Conservation (phyloP, 2,329 filamentous ascomycete genomes). For the Ustulina deusta region DNA sequence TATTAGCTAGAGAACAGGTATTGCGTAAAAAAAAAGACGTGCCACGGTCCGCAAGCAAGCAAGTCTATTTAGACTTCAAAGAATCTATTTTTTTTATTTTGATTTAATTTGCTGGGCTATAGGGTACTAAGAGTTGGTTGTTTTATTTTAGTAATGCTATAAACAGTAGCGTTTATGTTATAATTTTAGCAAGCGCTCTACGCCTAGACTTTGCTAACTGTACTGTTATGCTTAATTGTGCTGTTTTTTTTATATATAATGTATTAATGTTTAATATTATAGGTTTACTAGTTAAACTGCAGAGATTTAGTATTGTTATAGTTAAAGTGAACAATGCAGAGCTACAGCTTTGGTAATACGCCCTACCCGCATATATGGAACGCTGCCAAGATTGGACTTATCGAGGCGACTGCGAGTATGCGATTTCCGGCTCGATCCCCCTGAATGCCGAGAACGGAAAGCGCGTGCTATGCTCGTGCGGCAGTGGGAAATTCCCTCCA, state of each 20-base stretch:
- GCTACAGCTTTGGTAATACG: conserved; percentile 63
- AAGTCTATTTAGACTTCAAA: conserved; percentile 59
- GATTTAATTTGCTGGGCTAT: conserved; percentile 58
- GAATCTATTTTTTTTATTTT: conserved; percentile 61
- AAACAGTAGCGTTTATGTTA: conserved; percentile 42
- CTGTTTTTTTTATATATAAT: conserved; percentile 56
- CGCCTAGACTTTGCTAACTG: conserved; percentile 58
- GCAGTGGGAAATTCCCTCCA: conserved; percentile 56
- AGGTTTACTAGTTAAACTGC: conserved; percentile 52
- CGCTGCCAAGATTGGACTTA: conserved; percentile 62
- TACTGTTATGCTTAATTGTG: conserved; percentile 60
- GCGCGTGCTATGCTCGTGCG: conserved; percentile 59
- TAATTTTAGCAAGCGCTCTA: conserved; percentile 57
- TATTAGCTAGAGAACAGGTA: conserved; percentile 33
- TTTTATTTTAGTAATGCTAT: conserved; percentile 56
- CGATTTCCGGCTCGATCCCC: conserved; percentile 51
- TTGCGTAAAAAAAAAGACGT: conserved; percentile 13
- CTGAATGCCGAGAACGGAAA: conserved; percentile 53
- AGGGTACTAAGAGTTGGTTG: conserved; percentile 57
- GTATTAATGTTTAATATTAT: conserved; percentile 51
- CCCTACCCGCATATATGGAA: conserved; percentile 59
- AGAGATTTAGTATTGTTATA: conserved; percentile 52
- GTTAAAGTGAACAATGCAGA: conserved; percentile 63
- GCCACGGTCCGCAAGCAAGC: conserved; percentile 43
- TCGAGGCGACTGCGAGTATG: conserved; percentile 57